phyloP scores from a whole-genome alignment of 306 rosid genomes.

The Glycine latifolia region DNA sequence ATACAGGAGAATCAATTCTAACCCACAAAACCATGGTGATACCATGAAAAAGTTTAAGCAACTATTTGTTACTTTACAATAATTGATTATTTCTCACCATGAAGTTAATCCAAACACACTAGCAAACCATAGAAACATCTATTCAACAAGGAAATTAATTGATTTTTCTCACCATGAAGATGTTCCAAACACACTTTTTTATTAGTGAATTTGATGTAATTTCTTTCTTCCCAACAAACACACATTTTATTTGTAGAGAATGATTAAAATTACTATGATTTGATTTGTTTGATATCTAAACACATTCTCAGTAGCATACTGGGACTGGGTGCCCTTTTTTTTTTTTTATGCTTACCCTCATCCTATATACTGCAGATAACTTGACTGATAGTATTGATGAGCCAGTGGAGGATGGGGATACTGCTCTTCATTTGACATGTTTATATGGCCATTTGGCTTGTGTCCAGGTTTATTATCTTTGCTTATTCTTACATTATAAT shows the following conservation, averaged over 20 bases:
- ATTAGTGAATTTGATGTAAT: neutral
- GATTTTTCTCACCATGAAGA: too few species aligned
- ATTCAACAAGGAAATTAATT: too few species aligned
- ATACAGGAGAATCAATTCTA: too few species aligned
- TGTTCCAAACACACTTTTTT: too few species aligned
- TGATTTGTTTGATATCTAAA: slow-evolving; percentile 2
- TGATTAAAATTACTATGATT: neutral
- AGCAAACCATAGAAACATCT: too few species aligned
- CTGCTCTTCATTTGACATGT: slow-evolving; percentile 87
- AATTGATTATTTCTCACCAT: too few species aligned
- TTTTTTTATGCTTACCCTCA: slow-evolving; percentile 22
- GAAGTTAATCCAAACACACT: too few species aligned
- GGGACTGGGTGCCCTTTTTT: slow-evolving; percentile 20
- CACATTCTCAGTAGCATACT: neutral
- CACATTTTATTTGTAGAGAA: neutral
- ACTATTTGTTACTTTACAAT: too few species aligned
- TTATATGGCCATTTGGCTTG: slow-evolving; percentile 83
- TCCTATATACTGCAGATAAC: slow-evolving; percentile 60
- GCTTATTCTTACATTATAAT: too few species aligned
- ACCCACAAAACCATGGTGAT: too few species aligned
- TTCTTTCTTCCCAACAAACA: neutral
- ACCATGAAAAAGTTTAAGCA: too few species aligned
- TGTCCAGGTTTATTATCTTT: slow-evolving; percentile 62
- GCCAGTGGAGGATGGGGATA: slow-evolving; percentile 95
- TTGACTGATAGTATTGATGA: slow-evolving; percentile 82